phyloP scores from a whole-genome alignment of 2,329 filamentous ascomycete genomes.

The Byssothecium circinans region DNA sequence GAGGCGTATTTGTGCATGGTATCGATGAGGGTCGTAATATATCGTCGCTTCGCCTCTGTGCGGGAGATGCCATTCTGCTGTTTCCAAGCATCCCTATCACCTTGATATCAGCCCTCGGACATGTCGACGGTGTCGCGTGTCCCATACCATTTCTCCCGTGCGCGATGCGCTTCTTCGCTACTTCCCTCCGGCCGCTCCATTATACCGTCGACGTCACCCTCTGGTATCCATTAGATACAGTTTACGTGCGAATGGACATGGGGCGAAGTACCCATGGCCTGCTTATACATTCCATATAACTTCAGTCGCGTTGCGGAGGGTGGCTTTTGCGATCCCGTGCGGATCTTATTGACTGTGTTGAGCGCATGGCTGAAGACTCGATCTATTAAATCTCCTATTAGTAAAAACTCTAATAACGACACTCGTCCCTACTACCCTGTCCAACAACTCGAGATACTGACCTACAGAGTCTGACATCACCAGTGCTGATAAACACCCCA shows the following conservation, averaged over 20 bases:
- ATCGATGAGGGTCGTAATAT: slow-evolving; percentile 90
- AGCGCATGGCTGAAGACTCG: slow-evolving; percentile 98
- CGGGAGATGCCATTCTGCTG: slow-evolving; percentile 78
- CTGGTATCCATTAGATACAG: slow-evolving; percentile 45
- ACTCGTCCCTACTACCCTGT: background rate
- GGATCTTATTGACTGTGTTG: slow-evolving; percentile 97
- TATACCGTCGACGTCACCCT: slow-evolving; percentile 92
- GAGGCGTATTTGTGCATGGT: slow-evolving; percentile 96
- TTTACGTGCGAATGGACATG: background rate
- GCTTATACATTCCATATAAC: slow-evolving; percentile 98
- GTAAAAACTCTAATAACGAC: no score
- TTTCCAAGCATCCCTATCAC: slow-evolving; percentile 84
- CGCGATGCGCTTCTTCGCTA: slow-evolving; percentile 54
- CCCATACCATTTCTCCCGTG: slow-evolving; percentile 67
- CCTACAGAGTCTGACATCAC: slow-evolving; percentile 47
- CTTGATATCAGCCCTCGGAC: slow-evolving; percentile 6
- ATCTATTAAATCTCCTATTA: slow-evolving; percentile 58
- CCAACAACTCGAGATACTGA: slow-evolving; percentile 23
- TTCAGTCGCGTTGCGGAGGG: slow-evolving; percentile 82
- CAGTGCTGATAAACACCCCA: slow-evolving; percentile 24
- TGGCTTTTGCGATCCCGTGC: slow-evolving; percentile 86
- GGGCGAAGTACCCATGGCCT: slow-evolving; percentile 73
- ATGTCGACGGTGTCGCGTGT: slow-evolving; percentile 17
- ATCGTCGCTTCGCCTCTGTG: slow-evolving; percentile 91
- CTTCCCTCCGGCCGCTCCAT: slow-evolving; percentile 74